Base-by-base conservation (phyloP, 371 early-diverging fungal species). In the Smittium mucronatum region DNA sequence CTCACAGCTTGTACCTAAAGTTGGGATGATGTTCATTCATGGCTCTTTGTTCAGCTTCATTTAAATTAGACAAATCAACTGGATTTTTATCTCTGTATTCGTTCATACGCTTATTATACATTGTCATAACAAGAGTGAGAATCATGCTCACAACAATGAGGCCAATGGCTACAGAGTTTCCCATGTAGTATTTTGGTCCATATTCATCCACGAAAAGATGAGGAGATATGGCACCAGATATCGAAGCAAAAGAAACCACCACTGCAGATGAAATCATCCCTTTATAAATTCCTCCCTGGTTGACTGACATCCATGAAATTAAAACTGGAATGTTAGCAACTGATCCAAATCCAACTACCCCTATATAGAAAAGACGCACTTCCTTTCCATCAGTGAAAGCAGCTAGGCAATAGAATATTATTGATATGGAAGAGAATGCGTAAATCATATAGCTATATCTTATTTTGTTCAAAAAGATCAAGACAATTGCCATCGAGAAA, bases 361-460 rank as follows among this genome's bases (percentile, higher is more conserved):
- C 34, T 21, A 64, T 34, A 34, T 21, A 33, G 32, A 64, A 21
- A 21, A 64, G 36, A 15, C 64, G 16, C 5, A 31, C 2, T 36
- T 30, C 30, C 25, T 64, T 64, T 64, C 28, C 15, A 28, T 11
- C 5, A 31, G 31, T 30, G 15, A 64, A 31, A 15, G 25, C 64
- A 26, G 25, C 64, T 15, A 31, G 21, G 36, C 15, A 16, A 64
- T 30, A 34, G 32, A 15, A 15, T 26, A 64, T 64, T 28, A 74
- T 64, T 67, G 75, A 75, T 68, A 71, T 30, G 11, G 34, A 32
- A 21, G 36, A 34, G 32, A 70, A 68, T 21, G 74, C 36, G 26
- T 67, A 73, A 47, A 70, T 81, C 67, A 73, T 71, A 47, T 67
- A 67, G 72, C 72, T 74, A 1, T 74, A 71, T n/a, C 71, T 35